Evolutionary conservation across 2,329 filamentous ascomycete genomes (phyloP).

Genomic region (Neonectria magnoliae): DNA sequence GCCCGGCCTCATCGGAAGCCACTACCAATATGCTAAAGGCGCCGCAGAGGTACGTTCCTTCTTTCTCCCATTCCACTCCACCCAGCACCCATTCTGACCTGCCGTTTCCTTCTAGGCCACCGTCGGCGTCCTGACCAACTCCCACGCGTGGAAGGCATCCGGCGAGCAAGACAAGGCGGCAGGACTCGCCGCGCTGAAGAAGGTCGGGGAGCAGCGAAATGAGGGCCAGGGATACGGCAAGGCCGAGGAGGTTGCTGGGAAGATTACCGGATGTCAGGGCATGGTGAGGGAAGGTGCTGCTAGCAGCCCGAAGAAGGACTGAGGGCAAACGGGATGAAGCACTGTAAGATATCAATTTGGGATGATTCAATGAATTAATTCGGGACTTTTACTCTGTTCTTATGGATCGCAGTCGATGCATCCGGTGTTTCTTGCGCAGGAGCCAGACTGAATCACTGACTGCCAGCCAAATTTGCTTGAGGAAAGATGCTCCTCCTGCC

Average conservation of each 20-base stretch:
- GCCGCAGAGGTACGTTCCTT: slow-evolving; percentile 66
- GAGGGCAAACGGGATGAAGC: not conserved
- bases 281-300: slow-evolving; percentile 72
- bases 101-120: slow-evolving; percentile 54
- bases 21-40: slow-evolving; percentile 76
- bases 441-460: not conserved
- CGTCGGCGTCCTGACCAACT: slow-evolving; percentile 70
- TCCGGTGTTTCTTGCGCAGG: not conserved
- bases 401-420: not conserved
- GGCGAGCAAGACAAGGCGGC: slow-evolving; percentile 72
- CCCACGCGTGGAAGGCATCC: slow-evolving; percentile 69
- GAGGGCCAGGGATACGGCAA: slow-evolving; percentile 67
- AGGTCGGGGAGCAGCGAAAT: slow-evolving; percentile 66
- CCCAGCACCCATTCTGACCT: not conserved
- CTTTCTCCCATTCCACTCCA: rapidly evolving
- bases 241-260: slow-evolving; percentile 72
- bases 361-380: not conserved
- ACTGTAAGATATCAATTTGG: slow-evolving; percentile 3
- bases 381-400: not conserved
- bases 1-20: slow-evolving; percentile 69
- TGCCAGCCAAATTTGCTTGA: not conserved
- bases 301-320: slow-evolving; percentile 53
- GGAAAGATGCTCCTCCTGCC: not conserved
- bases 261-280: slow-evolving; percentile 72
- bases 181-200: slow-evolving; percentile 71